These are phyloP conservation scores for Claviceps monticola DNA, from an alignment of 2,329 filamentous ascomycete genomes.

Conservation along the genomic window DNA sequence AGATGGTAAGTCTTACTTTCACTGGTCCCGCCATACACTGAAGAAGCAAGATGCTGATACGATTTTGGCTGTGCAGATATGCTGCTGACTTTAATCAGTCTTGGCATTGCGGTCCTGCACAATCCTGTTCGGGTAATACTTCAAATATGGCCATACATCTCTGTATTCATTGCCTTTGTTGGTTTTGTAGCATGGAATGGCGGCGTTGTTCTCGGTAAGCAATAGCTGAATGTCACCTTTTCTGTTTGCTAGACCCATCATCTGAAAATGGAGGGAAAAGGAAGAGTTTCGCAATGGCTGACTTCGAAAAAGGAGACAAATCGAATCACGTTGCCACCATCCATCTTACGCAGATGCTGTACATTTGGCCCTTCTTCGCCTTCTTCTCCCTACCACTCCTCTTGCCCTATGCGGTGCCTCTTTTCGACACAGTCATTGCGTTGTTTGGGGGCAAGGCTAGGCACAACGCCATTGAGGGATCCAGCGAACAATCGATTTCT, in stretches of 20 bases:
- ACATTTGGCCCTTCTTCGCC: constrained; percentile 78
- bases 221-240: no score
- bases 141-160: constrained; percentile 44
- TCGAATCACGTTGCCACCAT: constrained; percentile 83
- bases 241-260: no score
- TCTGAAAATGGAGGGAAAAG: not conserved
- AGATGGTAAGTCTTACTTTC: constrained; percentile 28
- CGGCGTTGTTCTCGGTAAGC: constrained; percentile 72
- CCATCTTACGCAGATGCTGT: constrained; percentile 85
- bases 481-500: not conserved
- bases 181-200: constrained; percentile 77
- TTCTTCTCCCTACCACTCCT: constrained; percentile 83
- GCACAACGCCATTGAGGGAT: not conserved
- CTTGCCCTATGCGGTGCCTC: constrained; percentile 33
- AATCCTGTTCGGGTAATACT: constrained; percentile 32
- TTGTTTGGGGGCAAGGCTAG: not conserved
- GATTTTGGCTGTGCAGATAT: constrained; percentile 29
- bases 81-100: constrained; percentile 44
- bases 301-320: constrained; percentile 58
- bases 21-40: not conserved
- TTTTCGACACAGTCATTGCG: constrained; percentile 9
- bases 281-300: not conserved
- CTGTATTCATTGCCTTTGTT: constrained; percentile 53
- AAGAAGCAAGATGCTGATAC: no score
- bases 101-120: constrained; percentile 41